Conservation (phyloP, 176 grass and related monocot genomes). For the Stipa capillata region DNA sequence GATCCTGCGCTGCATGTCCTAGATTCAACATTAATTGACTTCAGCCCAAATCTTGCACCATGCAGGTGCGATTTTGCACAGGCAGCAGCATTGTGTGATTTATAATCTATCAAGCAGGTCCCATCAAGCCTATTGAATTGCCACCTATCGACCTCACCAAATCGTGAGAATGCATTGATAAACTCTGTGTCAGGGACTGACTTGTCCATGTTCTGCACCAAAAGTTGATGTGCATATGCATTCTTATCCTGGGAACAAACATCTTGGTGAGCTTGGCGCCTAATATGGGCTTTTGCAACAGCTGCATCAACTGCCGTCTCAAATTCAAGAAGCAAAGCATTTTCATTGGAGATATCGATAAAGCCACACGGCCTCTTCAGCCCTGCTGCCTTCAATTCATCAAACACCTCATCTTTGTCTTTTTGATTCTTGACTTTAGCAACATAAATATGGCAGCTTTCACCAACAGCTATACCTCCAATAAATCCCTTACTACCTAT, state of each 20-base stretch:
- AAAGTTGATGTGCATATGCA: slow-evolving; percentile 38
- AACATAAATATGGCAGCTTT: slow-evolving; percentile 73
- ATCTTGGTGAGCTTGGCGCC: slow-evolving; percentile 37
- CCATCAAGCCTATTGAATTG: slow-evolving; percentile 46
- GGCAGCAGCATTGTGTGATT: slow-evolving; percentile 40
- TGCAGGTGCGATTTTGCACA: slow-evolving; percentile 51
- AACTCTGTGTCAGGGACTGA: slow-evolving; percentile 49
- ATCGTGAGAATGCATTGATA: slow-evolving; percentile 65
- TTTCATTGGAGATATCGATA: slow-evolving; percentile 55
- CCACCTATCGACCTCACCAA: slow-evolving; percentile 51
- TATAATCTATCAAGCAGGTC: slow-evolving; percentile 58
- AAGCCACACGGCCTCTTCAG: slow-evolving; percentile 44
- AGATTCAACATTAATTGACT: slow-evolving; percentile 44
- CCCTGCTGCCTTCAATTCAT: slow-evolving; percentile 48
- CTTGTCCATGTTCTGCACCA: slow-evolving; percentile 56
- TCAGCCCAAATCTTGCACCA: slow-evolving; percentile 58
- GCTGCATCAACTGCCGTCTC: slow-evolving; percentile 67
- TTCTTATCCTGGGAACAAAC: slow-evolving; percentile 30
- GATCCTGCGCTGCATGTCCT: slow-evolving; percentile 27
- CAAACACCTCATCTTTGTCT: slow-evolving; percentile 75
- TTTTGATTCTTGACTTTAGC: slow-evolving; percentile 56
- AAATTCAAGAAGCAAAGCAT: slow-evolving; percentile 83
- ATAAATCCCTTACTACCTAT: slow-evolving; percentile 58
- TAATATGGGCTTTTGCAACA: slow-evolving; percentile 64
- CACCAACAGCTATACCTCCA: slow-evolving; percentile 64